A percentile compares a stretch with the other conserved stretches of the same genome.
These are phyloP conservation scores for Candida coquimbonensis DNA, from an alignment of 805 yeast species.

Conservation along the genomic window DNA sequence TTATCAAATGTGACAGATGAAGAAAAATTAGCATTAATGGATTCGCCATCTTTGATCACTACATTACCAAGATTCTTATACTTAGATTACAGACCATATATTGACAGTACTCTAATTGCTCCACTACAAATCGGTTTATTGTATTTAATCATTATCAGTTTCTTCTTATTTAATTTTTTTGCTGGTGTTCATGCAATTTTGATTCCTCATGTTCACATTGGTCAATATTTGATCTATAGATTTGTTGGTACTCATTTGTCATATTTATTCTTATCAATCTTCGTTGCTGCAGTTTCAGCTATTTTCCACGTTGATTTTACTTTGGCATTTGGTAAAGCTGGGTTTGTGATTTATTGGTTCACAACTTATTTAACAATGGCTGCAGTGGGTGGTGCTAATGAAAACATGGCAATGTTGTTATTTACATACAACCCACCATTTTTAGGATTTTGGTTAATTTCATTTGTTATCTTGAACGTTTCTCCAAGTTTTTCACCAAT, in stretches of 20 bases:
- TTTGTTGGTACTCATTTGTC: constrained; percentile 41
- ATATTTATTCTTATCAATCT: constrained; percentile 51
- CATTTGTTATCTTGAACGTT: constrained; percentile 64
- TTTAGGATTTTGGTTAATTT: constrained; percentile 64
- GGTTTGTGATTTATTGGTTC: constrained; percentile 74
- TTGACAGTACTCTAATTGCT: constrained; percentile 46
- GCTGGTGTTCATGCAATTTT: constrained; percentile 44
- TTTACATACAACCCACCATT: constrained; percentile 53
- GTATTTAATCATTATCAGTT: constrained; percentile 62
- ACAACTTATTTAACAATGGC: constrained; percentile 58
- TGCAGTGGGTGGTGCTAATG: constrained; percentile 73
- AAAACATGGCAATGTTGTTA: constrained; percentile 48
- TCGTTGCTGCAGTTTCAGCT: constrained; percentile 52
- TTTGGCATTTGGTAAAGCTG: constrained; percentile 53
- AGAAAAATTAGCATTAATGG: constrained; percentile 19
- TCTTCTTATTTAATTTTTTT: constrained; percentile 62
- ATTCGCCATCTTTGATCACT: constrained; percentile 19
- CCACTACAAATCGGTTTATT: constrained; percentile 73
- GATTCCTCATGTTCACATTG: constrained; percentile 36
- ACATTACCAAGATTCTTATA: constrained; percentile 31
- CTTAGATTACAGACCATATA: constrained; percentile 44
- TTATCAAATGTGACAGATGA: constrained; percentile 23
- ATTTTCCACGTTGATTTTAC: constrained; percentile 62
- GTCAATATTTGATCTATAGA: constrained; percentile 47
- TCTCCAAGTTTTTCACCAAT: constrained; percentile 64